A percentile compares a stretch with the other conserved stretches of the same genome.
phyloP scores from a whole-genome alignment of 2,329 filamentous ascomycete species.

The Iodosphaeria phyllophila region DNA sequence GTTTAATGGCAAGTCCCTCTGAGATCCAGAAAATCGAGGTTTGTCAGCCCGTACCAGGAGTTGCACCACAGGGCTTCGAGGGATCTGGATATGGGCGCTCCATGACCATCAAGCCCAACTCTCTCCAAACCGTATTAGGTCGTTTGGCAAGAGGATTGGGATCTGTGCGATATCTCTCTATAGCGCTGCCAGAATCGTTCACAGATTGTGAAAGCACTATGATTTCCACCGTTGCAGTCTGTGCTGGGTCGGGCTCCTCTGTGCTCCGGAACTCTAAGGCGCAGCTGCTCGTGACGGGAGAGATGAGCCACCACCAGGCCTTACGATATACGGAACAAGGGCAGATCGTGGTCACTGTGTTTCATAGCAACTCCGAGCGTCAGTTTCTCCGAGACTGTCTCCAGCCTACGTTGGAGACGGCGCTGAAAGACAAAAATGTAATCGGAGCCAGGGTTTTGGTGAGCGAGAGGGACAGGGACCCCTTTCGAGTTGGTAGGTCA shows the following conservation, averaged over 20 bases:
- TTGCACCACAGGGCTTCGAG: constrained; percentile 22
- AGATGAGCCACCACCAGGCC: constrained; percentile 85
- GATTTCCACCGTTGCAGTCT: constrained; percentile 60
- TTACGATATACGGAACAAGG: constrained; percentile 72
- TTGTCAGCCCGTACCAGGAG: constrained; percentile 23
- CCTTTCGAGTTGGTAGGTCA: constrained; percentile 67
- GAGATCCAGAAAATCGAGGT: constrained; percentile 37
- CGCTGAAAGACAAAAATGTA: too few species aligned
- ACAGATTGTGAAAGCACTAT: constrained; percentile 16
- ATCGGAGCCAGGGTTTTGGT: constrained; percentile 49
- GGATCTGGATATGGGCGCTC: constrained; percentile 33
- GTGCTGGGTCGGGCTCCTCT: constrained; percentile 71
- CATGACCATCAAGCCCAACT: constrained; percentile 21
- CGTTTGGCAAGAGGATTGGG: constrained; percentile 49
- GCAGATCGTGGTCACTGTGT: constrained; percentile 64
- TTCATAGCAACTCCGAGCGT: constrained; percentile 87
- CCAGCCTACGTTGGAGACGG: constrained; percentile 40
- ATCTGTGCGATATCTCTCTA: constrained; percentile 34
- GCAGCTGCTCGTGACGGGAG: constrained; percentile 76
- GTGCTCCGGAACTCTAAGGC: constrained; percentile 53
- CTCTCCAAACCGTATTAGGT: constrained; percentile 24
- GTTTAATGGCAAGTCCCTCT: too few species aligned
- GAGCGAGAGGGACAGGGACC: constrained; percentile 70
- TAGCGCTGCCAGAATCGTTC: constrained; percentile 32
- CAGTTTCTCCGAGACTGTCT: constrained; percentile 61